Conservation (phyloP, 495 filamentous ascomycete genomes). For the Saxophila tyrrhenica region DNA sequence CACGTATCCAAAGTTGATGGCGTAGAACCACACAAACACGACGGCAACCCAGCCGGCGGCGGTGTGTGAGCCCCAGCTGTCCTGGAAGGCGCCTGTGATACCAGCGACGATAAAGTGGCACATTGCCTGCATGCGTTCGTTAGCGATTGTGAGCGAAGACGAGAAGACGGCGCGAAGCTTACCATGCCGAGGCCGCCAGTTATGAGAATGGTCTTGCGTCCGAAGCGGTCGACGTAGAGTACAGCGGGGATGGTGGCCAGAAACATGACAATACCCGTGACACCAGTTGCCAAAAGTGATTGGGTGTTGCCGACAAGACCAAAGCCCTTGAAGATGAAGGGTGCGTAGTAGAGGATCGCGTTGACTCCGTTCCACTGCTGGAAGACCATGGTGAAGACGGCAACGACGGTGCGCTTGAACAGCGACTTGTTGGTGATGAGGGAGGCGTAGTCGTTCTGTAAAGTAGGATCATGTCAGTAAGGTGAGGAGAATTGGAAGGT, state of each 20-base stretch:
- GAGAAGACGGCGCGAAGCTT: too few relatives aligned
- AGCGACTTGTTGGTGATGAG: conserved; percentile 59
- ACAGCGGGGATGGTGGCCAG: conserved; percentile 40
- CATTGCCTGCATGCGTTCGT: too few relatives aligned
- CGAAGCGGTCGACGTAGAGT: conserved; percentile 41
- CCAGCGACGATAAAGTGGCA: conserved; percentile 61
- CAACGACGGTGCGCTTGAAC: conserved; percentile 57
- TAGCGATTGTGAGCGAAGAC: too few relatives aligned
- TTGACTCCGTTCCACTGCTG: conserved; percentile 66
- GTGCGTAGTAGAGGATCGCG: conserved; percentile 51
- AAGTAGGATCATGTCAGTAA: too few relatives aligned
- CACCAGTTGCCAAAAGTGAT: conserved; percentile 64
- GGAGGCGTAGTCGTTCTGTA: neutral
- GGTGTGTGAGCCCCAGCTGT: conserved; percentile 45
- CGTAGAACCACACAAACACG: conserved; percentile 71
- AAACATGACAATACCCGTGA: conserved; percentile 62
- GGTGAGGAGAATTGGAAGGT: too few relatives aligned
- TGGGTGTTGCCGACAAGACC: conserved; percentile 50
- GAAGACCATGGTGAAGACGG: conserved; percentile 62
- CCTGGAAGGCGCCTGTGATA: conserved; percentile 54
- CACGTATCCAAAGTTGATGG: conserved; percentile 61
- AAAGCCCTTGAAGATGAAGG: conserved; percentile 57
- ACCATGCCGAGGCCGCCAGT: conserved; percentile 30
- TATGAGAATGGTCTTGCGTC: conserved; percentile 28
- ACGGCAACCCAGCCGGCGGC: conserved; percentile 67